A percentile compares a stretch with the other conserved stretches of the same genome.
Evolutionary conservation across 78 protist genomes (phyloP).

Genomic region (Dictyostelium purpureum): DNA sequence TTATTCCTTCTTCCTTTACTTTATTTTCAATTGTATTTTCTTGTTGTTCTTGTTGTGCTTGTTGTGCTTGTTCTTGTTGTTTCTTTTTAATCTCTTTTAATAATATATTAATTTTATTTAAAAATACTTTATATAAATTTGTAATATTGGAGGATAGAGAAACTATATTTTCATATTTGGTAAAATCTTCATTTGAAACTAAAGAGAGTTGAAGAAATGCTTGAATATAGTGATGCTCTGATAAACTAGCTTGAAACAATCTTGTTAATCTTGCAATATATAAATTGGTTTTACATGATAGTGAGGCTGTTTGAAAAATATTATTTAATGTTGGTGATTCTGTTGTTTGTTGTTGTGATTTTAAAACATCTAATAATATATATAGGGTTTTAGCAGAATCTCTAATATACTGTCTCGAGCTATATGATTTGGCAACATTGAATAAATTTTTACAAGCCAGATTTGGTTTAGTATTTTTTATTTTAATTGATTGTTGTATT

Average conservation of each 20-base stretch:
- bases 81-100: not conserved
- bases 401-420: conserved; percentile 20
- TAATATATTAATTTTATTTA: no score
- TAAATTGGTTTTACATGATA: conserved; percentile 52
- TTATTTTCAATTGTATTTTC: not conserved
- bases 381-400: conserved; percentile 46
- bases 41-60: not conserved
- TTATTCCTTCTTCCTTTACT: not conserved
- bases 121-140: not conserved
- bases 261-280: conserved; percentile 45
- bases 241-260: conserved; percentile 18
- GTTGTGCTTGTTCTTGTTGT: not conserved
- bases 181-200: not conserved
- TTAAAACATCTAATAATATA: not conserved
- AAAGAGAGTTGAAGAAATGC: not conserved
- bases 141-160: not conserved
- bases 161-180: not conserved
- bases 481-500: conserved; percentile 9
- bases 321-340: not conserved
- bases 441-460: conserved; percentile 48
- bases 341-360: not conserved
- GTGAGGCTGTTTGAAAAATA: not conserved
- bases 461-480: conserved; percentile 26
- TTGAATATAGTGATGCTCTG: conserved; percentile 21
- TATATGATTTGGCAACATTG: conserved; percentile 24